A percentile compares a stretch with the other conserved stretches of the same genome.
These are phyloP conservation scores for Beauveria caledonica DNA, from an alignment of 2,329 filamentous ascomycete species.

Conservation along the genomic window DNA sequence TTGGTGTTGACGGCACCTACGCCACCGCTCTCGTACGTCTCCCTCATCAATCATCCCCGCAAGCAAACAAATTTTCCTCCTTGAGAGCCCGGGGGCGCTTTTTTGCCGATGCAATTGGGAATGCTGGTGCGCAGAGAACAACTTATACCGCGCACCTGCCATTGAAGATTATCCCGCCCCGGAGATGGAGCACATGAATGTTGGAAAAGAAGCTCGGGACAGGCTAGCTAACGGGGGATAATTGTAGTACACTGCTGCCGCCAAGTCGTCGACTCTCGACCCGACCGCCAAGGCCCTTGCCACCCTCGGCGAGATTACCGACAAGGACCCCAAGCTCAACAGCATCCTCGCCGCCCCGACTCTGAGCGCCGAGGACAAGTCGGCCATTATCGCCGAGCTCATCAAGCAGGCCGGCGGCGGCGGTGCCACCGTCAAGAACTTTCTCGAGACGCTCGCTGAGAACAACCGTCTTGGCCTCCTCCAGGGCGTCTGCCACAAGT, in stretches of 20 bases:
- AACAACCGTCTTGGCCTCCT: constrained; percentile 91
- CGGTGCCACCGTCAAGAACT: constrained; percentile 87
- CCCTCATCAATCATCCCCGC: not conserved
- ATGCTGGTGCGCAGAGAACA: not conserved
- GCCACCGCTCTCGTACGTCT: constrained; percentile 88
- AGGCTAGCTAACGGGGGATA: constrained; percentile 17
- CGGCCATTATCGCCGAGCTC: constrained; percentile 77
- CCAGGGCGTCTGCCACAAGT: constrained; percentile 79
- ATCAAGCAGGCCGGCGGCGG: constrained; percentile 69
- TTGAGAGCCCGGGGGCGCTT: not conserved
- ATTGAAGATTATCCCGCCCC: not conserved
- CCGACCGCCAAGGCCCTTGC: constrained; percentile 72
- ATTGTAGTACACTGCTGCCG: constrained; percentile 85
- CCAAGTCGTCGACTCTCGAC: constrained; percentile 81
- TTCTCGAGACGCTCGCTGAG: constrained; percentile 81
- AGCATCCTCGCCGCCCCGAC: constrained; percentile 72
- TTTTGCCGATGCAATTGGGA: not conserved
- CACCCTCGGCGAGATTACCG: constrained; percentile 61
- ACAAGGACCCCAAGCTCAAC: constrained; percentile 75
- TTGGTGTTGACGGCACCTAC: constrained; percentile 96
- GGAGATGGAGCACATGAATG: not conserved
- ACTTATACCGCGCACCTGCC: not conserved
- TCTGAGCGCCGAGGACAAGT: constrained; percentile 71
- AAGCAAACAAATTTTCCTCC: too few relatives aligned
- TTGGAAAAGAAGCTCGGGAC: not conserved